Percentiles rank a stretch among this genome's conserved stretches.
Conservation (phyloP, 1,284 basidiomycete genomes). For the Polyporus tsugae region DNA sequence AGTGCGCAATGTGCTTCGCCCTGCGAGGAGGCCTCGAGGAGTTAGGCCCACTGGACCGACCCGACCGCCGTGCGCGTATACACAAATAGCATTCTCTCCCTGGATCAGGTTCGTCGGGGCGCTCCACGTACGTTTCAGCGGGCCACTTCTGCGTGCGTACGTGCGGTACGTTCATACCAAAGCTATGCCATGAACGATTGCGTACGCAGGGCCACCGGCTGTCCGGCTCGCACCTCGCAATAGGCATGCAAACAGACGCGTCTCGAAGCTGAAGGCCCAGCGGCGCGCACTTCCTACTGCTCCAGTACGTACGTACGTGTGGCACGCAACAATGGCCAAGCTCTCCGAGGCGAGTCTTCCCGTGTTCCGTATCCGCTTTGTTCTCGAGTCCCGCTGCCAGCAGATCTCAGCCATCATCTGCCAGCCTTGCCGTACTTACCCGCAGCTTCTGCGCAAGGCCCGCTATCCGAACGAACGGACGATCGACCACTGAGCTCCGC, state of each 20-base stretch:
- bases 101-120: neutral
- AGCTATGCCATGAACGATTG: neutral
- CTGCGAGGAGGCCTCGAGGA: neutral
- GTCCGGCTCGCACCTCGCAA: slow-evolving; percentile 6
- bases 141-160: neutral
- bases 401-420: neutral
- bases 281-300: neutral
- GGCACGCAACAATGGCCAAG: neutral
- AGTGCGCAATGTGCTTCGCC: neutral
- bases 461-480: neutral
- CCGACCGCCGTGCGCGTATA: neutral
- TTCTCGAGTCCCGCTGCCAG: neutral
- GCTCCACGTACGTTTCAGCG: neutral
- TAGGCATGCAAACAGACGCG: slow-evolving; percentile 5
- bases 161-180: neutral
- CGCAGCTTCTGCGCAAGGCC: slow-evolving; percentile 1
- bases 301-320: slow-evolving; percentile 3
- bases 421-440: neutral
- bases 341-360: neutral
- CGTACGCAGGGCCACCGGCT: neutral
- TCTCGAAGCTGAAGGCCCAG: neutral
- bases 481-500: neutral
- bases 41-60: neutral
- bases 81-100: neutral
- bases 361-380: neutral